Percentiles rank a stretch among this genome's conserved stretches.
Evolutionary conservation across 2,329 filamentous ascomycete genomes (phyloP).

Genomic region (Trichoderma hamatum): DNA sequence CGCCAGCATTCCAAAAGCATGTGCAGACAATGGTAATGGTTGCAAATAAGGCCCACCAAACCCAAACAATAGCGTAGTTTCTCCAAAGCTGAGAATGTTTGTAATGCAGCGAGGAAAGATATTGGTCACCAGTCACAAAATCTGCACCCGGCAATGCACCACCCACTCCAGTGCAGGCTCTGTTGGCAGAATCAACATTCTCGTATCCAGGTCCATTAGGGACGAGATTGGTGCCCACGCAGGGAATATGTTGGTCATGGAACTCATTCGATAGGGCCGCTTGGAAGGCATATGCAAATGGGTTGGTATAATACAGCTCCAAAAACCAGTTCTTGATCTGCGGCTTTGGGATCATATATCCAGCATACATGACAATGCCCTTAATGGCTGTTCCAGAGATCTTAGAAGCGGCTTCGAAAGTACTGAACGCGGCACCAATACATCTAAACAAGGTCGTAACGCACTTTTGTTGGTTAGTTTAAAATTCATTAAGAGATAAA

Average conservation of each 20-base stretch:
- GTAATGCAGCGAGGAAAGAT: conserved; percentile 59
- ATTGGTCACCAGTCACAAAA: conserved; percentile 59
- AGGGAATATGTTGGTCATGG: conserved; percentile 57
- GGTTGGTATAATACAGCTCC: conserved; percentile 68
- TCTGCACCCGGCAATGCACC: conserved; percentile 55
- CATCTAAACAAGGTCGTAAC: conserved; percentile 63
- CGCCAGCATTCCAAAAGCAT: conserved; percentile 55
- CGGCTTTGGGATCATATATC: conserved; percentile 64
- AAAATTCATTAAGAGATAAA: neutral
- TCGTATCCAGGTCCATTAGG: conserved; percentile 54
- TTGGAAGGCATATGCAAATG: conserved; percentile 71
- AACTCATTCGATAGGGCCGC: conserved; percentile 73
- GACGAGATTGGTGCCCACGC: conserved; percentile 51
- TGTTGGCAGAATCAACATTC: conserved; percentile 40
- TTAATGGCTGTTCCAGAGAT: conserved; percentile 54
- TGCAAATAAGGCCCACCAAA: conserved; percentile 64
- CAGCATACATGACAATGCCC: conserved; percentile 62
- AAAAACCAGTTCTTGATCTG: conserved; percentile 66
- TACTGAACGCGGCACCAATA: conserved; percentile 58
- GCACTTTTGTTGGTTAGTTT: conserved; percentile 38
- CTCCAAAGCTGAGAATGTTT: conserved; percentile 57
- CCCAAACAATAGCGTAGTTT: conserved; percentile 65
- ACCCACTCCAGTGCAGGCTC: conserved; percentile 61
- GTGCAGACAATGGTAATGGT: conserved; percentile 62
- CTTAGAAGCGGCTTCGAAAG: conserved; percentile 63